phyloP scores from a whole-genome alignment of 176 grass and related monocot species.

The Leersia perrieri region DNA sequence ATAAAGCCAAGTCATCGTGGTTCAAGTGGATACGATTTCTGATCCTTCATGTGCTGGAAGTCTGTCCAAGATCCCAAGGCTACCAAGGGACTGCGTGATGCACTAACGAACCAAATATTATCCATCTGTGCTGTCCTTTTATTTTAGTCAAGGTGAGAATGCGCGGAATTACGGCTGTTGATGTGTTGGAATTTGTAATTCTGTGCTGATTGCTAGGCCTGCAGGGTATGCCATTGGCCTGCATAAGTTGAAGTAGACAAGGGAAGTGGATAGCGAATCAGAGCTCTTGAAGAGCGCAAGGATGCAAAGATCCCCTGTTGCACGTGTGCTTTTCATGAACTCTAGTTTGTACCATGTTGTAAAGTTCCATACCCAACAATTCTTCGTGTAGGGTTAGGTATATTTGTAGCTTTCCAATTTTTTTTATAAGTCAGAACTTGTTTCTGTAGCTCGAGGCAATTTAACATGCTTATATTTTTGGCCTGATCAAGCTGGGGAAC shows the following conservation, averaged over 20 bases:
- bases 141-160: neutral
- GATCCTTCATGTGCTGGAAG: neutral
- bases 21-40: conserved; percentile 10
- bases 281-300: neutral
- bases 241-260: neutral
- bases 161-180: neutral
- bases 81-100: neutral
- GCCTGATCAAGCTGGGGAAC: neutral
- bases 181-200: neutral
- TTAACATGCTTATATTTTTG: neutral
- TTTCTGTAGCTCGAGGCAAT: neutral
- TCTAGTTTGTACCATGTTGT: neutral
- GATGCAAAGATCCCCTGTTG: neutral
- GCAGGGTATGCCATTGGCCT: neutral
- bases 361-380: too few relatives aligned
- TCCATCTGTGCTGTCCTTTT: neutral
- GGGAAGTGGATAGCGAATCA: neutral
- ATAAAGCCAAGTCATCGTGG: conserved; percentile 22
- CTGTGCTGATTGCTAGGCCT: neutral
- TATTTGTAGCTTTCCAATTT: neutral
- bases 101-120: neutral
- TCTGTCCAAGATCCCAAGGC: conserved; percentile 18
- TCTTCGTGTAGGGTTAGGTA: neutral
- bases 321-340: neutral
- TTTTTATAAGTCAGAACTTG: neutral